A percentile compares a stretch with the other conserved stretches of the same genome.
Evolutionary conservation across 345 rosid genomes (phyloP).

Genomic region (Sisymbrium altissimum): DNA sequence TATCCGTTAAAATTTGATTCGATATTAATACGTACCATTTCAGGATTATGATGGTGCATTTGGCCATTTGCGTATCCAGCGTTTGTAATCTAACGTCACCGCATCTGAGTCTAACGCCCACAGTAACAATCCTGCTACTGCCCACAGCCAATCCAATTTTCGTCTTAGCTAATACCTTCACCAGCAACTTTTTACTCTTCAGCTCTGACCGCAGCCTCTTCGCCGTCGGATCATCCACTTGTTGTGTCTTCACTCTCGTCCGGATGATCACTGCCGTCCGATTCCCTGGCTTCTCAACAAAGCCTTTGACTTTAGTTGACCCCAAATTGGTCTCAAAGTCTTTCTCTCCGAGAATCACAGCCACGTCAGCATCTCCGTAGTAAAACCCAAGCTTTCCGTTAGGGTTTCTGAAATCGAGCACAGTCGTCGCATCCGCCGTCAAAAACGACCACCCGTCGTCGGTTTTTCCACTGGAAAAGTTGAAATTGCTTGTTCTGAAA

Average conservation of each 20-base stretch:
- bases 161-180: slow-evolving; percentile 48
- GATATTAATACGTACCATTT: slow-evolving; percentile 46
- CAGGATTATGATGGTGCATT: slow-evolving; percentile 51
- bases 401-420: slow-evolving; percentile 61
- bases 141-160: slow-evolving; percentile 44
- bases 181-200: slow-evolving; percentile 40
- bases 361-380: slow-evolving; percentile 45
- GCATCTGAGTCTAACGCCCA: slow-evolving; percentile 47
- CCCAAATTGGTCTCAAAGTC: slow-evolving; percentile 42
- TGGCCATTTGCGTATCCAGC: slow-evolving; percentile 52
- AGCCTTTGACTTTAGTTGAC: slow-evolving; percentile 40
- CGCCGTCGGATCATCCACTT: slow-evolving; percentile 44
- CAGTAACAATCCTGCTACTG: slow-evolving; percentile 44
- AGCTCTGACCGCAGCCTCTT: slow-evolving; percentile 35
- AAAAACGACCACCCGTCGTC: slow-evolving; percentile 53
- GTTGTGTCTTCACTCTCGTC: slow-evolving; percentile 41
- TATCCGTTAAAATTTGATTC: not conserved
- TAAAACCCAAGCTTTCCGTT: slow-evolving; percentile 47
- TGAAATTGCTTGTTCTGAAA: slow-evolving; percentile 41
- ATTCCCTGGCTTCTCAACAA: slow-evolving; percentile 41
- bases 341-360: slow-evolving; percentile 31
- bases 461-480: slow-evolving; percentile 38
- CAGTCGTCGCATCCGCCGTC: slow-evolving; percentile 40
- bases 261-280: slow-evolving; percentile 51
- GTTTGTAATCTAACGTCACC: slow-evolving; percentile 44